Evolutionary conservation across 345 rosid species (phyloP).

Genomic region (Xanthoceras sorbifolium): DNA sequence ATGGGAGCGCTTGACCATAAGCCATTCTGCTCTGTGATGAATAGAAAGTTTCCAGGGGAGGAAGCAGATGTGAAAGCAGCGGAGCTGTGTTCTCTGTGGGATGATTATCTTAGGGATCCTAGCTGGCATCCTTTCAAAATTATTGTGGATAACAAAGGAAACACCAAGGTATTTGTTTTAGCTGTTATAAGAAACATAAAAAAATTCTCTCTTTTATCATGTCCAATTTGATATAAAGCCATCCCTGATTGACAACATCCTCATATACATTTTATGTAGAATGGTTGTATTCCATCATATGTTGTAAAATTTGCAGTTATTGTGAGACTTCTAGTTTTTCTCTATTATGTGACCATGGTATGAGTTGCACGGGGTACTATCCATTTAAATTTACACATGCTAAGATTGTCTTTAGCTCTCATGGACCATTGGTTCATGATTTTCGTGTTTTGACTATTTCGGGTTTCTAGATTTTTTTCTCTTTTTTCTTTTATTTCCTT

Average conservation of each 20-base stretch:
- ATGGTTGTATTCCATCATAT: neutral
- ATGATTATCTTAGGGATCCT: conserved; percentile 39
- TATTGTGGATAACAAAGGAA: conserved; percentile 26
- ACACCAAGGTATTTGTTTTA: conserved; percentile 28
- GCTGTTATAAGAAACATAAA: neutral
- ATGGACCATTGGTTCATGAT: neutral
- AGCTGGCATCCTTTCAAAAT: conserved; percentile 52
- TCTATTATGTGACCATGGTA: neutral
- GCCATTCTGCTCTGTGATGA: conserved; percentile 42
- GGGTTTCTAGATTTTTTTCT: neutral
- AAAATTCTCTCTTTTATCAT: neutral
- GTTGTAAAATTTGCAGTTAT: neutral
- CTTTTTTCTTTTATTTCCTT: neutral
- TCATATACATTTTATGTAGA: neutral
- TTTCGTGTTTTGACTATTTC: neutral
- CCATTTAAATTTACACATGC: neutral
- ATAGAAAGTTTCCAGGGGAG: conserved; percentile 32
- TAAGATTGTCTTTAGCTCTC: neutral
- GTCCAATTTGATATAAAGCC: neutral
- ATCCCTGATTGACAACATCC: neutral
- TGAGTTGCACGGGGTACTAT: neutral
- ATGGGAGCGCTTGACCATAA: conserved; percentile 54
- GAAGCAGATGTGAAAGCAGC: conserved; percentile 43
- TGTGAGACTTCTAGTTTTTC: neutral
- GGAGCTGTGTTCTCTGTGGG: conserved; percentile 52